Evolutionary conservation across 192 early-diverging fungal species (phyloP).

Genomic region (Allomyces javanicus): DNA sequence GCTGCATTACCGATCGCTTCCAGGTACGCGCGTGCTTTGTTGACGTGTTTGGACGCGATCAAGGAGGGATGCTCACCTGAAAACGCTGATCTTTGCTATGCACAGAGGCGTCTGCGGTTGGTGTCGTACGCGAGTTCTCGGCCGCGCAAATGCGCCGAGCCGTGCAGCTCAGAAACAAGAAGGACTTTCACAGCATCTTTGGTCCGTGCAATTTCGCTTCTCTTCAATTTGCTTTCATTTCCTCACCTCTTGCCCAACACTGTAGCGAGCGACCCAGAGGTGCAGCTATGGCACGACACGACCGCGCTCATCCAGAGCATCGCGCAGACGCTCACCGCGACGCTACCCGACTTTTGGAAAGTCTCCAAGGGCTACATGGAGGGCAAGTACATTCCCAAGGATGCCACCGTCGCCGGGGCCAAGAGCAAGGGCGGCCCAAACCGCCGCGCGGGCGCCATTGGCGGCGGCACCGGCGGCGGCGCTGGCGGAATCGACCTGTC

Average conservation of each 20-base stretch:
- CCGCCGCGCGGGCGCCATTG: background rate
- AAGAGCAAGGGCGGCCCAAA: background rate
- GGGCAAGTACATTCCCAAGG: constrained; percentile 46
- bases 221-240: background rate
- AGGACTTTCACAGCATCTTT: constrained; percentile 21
- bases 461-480: constrained; percentile 10
- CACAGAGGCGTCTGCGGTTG: too few relatives aligned
- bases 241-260: too few relatives aligned
- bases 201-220: constrained; percentile 3
- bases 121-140: background rate
- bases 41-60: too few relatives aligned
- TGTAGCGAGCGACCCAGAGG: constrained; percentile 19
- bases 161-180: constrained; percentile 12
- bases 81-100: too few relatives aligned
- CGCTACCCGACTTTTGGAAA: constrained; percentile 84
- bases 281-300: constrained; percentile 54
- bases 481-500: constrained; percentile 29
- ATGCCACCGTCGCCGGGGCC: background rate
- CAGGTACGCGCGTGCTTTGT: constrained; percentile 4
- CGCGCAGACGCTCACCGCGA: constrained; percentile 49
- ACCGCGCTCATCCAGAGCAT: constrained; percentile 46
- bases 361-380: constrained; percentile 72
- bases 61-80: too few relatives aligned
- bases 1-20: background rate
- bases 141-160: constrained; percentile 15